phyloP scores from a whole-genome alignment of 306 rosid species.

The Crotalaria pallida region DNA sequence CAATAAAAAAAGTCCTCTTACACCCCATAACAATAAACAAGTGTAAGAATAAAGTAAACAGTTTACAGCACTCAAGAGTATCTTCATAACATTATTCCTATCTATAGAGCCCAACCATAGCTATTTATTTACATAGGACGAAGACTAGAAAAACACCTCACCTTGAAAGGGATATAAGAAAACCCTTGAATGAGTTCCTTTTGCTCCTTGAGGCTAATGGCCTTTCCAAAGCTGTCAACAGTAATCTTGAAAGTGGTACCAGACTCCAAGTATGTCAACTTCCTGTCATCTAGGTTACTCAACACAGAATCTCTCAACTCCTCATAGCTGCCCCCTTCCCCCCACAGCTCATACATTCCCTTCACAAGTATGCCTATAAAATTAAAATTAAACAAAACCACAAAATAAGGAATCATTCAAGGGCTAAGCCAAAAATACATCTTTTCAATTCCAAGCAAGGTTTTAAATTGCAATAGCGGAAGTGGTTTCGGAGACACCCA shows the following conservation, averaged over 20 bases:
- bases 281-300: conserved; percentile 65
- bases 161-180: conserved; percentile 83
- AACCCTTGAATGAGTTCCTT: conserved; percentile 64
- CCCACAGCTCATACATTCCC: conserved; percentile 97
- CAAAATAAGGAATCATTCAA: not conserved
- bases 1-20: not conserved
- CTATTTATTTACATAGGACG: not conserved
- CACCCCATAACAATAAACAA: not conserved
- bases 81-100: not conserved
- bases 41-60: not conserved
- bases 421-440: not conserved
- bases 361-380: conserved; percentile 81
- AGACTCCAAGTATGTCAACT: conserved; percentile 61
- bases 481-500: too few species aligned
- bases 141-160: conserved; percentile 13
- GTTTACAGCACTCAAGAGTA: not conserved
- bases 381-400: conserved; percentile 1
- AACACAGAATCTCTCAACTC: conserved; percentile 64
- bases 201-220: conserved; percentile 61
- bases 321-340: conserved; percentile 73
- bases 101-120: not conserved
- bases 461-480: too few species aligned
- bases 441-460: too few species aligned
- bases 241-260: conserved; percentile 73
- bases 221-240: conserved; percentile 86